phyloP scores from a whole-genome alignment of 2,329 filamentous ascomycete species.

The Thielaviopsis ethacetica region DNA sequence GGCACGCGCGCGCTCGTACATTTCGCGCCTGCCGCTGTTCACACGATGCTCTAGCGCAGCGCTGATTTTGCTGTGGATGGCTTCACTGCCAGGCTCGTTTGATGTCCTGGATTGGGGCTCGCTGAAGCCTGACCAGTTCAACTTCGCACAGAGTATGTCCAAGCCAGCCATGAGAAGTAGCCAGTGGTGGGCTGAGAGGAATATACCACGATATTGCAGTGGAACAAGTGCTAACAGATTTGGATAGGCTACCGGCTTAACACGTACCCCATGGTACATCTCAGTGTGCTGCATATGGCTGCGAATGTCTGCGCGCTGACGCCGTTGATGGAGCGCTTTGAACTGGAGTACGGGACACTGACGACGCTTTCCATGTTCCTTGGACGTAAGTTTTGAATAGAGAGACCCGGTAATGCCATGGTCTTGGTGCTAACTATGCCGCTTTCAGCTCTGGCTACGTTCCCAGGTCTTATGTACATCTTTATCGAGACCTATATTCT shows the following conservation, averaged over 20 bases:
- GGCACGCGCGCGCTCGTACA: constrained; percentile 56
- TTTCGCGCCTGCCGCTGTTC: constrained; percentile 74
- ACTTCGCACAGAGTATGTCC: constrained; percentile 6
- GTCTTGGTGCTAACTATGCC: neutral
- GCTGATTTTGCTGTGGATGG: constrained; percentile 53
- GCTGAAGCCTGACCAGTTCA: constrained; percentile 58
- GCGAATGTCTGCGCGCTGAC: constrained; percentile 67
- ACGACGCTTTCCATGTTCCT: constrained; percentile 77
- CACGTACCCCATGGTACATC: constrained; percentile 78
- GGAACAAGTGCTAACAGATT: neutral
- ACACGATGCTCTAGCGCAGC: constrained; percentile 44
- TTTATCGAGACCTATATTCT: constrained; percentile 61
- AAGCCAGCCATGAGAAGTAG: neutral
- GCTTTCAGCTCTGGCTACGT: constrained; percentile 50
- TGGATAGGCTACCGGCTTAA: constrained; percentile 73
- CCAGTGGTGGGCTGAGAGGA: neutral
- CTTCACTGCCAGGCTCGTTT: constrained; percentile 53
- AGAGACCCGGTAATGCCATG: neutral
- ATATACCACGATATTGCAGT: neutral
- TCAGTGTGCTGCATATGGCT: constrained; percentile 62
- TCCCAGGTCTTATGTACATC: constrained; percentile 71
- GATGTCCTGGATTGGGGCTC: constrained; percentile 62
- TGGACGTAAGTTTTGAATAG: constrained; percentile 48
- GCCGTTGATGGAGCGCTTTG: constrained; percentile 86
- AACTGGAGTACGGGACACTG: constrained; percentile 80